These are phyloP conservation scores for Cenococcum geophilum DNA, from an alignment of 495 filamentous ascomycete genomes.

Conservation along the genomic window DNA sequence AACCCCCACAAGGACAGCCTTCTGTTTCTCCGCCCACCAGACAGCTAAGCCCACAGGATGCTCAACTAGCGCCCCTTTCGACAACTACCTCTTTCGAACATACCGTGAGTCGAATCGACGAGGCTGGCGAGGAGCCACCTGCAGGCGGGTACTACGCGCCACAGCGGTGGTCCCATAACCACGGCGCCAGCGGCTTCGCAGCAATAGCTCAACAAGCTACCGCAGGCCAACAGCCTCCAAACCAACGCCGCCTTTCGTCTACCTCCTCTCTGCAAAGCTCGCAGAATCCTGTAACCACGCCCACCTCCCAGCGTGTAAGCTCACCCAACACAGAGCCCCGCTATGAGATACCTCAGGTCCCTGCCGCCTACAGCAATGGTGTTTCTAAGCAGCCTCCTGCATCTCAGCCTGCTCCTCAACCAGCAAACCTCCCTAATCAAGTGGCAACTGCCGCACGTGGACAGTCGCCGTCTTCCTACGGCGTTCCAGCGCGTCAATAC, in stretches of 20 bases:
- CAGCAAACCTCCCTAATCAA: not conserved
- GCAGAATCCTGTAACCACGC: not conserved
- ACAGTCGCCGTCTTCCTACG: not conserved
- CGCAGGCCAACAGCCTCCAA: slow-evolving; percentile 3
- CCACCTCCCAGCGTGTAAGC: slow-evolving; percentile 20
- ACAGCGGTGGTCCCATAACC: not conserved
- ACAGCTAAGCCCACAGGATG: slow-evolving; percentile 4
- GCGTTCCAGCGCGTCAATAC: slow-evolving; percentile 8
- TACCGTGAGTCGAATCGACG: not conserved
- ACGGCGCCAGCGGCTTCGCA: slow-evolving; percentile 1
- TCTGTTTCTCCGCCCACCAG: not conserved
- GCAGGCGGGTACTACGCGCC: slow-evolving; percentile 18
- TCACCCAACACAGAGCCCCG: slow-evolving; percentile 20
- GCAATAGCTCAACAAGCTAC: slow-evolving; percentile 6
- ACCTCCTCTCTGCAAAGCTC: slow-evolving; percentile 8
- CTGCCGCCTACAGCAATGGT: slow-evolving; percentile 25
- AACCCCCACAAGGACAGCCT: not conserved
- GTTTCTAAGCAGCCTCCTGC: not conserved
- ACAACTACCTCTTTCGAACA: slow-evolving; percentile 7
- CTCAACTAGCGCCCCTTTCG: not conserved
- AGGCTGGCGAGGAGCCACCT: slow-evolving; percentile 2
- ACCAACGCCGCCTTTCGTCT: slow-evolving; percentile 14
- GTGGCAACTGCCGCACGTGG: not conserved
- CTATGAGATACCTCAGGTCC: slow-evolving; percentile 30
- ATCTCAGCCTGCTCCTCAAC: not conserved